Conservation (phyloP, 441 rosid species). For the Adansonia rubrostipa region DNA sequence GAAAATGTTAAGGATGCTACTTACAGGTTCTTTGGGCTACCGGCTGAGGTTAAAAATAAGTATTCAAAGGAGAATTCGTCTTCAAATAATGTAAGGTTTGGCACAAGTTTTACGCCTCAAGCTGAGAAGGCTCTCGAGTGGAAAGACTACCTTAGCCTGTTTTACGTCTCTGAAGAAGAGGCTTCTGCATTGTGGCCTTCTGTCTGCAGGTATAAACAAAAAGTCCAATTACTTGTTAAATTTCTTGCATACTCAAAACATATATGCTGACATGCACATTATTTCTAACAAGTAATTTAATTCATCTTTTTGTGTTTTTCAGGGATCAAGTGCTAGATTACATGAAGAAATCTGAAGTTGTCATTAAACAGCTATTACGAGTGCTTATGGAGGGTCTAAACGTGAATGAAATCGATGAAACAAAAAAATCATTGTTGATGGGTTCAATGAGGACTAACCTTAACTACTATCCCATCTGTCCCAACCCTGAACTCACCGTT, state of each 20-base stretch:
- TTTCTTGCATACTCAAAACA: no score
- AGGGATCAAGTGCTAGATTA: conserved; percentile 50
- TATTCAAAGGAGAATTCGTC: neutral
- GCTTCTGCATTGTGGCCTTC: neutral
- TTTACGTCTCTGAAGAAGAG: conserved; percentile 3
- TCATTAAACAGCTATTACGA: conserved; percentile 36
- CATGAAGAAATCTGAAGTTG: conserved; percentile 43
- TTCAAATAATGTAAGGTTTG: neutral
- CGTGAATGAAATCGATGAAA: conserved; percentile 34
- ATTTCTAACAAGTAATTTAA: neutral
- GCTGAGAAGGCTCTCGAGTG: neutral
- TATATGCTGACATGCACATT: neutral
- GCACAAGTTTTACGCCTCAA: conserved; percentile 3
- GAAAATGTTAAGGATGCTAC: conserved; percentile 13
- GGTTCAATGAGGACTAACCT: conserved; percentile 44
- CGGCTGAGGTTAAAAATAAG: neutral
- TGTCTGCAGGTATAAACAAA: neutral
- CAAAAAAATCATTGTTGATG: conserved; percentile 27
- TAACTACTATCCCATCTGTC: conserved; percentile 53
- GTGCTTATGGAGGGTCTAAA: conserved; percentile 43
- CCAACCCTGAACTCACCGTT: conserved; percentile 44
- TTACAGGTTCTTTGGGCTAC: neutral
- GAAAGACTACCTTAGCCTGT: neutral
- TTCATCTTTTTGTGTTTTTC: neutral
- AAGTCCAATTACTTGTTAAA: no score